Conservation (phyloP, 169 alveolate species). For the Eimeria necatrix region DNA sequence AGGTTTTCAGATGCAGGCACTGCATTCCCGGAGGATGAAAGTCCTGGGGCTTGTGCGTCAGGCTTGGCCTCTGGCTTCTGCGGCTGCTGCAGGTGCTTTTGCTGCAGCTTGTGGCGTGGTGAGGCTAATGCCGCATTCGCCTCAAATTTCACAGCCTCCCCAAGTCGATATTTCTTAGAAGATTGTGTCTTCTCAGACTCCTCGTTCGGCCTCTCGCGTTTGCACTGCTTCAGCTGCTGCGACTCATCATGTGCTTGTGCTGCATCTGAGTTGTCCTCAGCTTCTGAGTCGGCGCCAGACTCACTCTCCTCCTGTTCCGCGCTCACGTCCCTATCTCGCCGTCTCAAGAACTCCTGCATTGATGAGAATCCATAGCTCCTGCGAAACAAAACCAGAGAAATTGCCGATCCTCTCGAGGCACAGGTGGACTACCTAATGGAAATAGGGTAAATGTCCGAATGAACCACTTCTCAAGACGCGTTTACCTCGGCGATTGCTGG, state of each 20-base stretch:
- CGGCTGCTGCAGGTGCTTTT: constrained; percentile 28
- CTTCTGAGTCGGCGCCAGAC: constrained; percentile 37
- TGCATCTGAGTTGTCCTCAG: neutral
- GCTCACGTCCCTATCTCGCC: neutral
- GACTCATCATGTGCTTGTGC: neutral
- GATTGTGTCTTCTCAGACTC: constrained; percentile 50
- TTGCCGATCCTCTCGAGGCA: too few species aligned
- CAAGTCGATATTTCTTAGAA: constrained; percentile 26
- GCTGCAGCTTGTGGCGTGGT: neutral
- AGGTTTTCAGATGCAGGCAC: constrained; percentile 8
- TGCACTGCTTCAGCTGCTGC: constrained; percentile 46
- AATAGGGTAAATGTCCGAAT: too few species aligned
- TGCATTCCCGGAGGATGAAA: neutral
- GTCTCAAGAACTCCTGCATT: constrained; percentile 14
- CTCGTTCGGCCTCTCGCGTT: constrained; percentile 52
- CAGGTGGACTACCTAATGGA: too few species aligned
- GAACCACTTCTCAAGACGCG: too few species aligned
- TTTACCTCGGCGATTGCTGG: too few species aligned
- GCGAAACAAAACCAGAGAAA: neutral
- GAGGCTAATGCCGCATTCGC: neutral
- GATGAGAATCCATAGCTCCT: constrained; percentile 9
- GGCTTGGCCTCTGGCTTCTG: constrained; percentile 19
- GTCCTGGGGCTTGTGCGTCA: constrained; percentile 21
- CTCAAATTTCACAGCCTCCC: constrained; percentile 10
- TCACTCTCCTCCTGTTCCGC: constrained; percentile 35